Evolutionary conservation across 78 protist genomes (phyloP).

Genomic region (Mastigamoeba balamuthi): DNA sequence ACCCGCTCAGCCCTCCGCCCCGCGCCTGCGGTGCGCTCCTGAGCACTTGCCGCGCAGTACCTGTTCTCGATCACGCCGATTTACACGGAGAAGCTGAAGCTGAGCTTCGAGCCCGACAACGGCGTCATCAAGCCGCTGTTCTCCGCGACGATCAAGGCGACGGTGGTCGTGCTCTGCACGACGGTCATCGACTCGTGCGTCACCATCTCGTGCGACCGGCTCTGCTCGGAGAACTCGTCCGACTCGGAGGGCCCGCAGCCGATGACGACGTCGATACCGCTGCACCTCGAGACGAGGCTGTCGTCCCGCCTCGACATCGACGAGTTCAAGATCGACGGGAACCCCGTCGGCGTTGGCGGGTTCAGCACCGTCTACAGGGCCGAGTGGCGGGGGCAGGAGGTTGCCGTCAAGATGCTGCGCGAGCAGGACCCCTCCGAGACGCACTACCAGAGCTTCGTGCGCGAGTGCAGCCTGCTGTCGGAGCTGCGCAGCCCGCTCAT

Average conservation of each 20-base stretch:
- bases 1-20: no score
- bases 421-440: neutral
- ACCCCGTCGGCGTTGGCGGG: neutral
- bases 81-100: neutral
- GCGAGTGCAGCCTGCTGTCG: neutral
- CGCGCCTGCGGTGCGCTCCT: no score
- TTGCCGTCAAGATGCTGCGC: neutral
- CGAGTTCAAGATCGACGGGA: neutral
- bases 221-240: no score
- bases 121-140: neutral
- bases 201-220: neutral
- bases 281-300: neutral
- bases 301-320: neutral
- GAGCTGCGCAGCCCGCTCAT: neutral
- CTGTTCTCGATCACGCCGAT: neutral
- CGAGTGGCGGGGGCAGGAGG: neutral
- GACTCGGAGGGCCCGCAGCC: no score
- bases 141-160: neutral
- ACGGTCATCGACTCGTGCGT: neutral
- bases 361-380: neutral
- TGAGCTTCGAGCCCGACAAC: neutral
- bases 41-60: no score
- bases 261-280: neutral
- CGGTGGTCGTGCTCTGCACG: neutral
- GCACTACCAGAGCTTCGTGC: neutral